phyloP scores from a whole-genome alignment of 768 basidiomycete genomes.

The Hortiboletus flavorubellus region DNA sequence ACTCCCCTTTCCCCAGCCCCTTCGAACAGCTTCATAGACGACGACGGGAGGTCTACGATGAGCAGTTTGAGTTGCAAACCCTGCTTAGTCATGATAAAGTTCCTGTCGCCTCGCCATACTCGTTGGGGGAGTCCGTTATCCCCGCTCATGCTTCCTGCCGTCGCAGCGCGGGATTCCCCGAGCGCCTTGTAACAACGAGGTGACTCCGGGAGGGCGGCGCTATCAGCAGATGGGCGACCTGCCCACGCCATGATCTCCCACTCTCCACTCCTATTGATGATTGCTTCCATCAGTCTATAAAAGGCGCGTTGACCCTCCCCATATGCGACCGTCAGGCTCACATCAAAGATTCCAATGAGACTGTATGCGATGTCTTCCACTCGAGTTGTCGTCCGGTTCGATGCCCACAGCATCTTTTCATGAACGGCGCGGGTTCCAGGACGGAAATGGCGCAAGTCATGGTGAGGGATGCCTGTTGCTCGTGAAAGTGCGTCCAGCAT shows the following conservation, averaged over 20 bases:
- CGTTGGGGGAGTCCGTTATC: background rate
- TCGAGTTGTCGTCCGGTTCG: conserved; percentile 32
- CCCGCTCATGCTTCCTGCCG: background rate
- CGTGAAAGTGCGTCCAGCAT: conserved; percentile 25
- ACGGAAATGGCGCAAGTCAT: conserved; percentile 23
- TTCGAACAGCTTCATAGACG: conserved; percentile 17
- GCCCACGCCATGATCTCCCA: conserved; percentile 35
- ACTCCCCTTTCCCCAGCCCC: background rate
- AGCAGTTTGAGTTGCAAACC: conserved; percentile 29
- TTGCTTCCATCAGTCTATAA: conserved; percentile 29
- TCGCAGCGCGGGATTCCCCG: background rate
- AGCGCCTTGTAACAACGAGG: conserved; percentile 29
- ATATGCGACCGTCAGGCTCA: conserved; percentile 33
- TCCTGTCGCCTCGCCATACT: conserved; percentile 26
- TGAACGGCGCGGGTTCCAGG: conserved; percentile 26
- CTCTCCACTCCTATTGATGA: conserved; percentile 26
- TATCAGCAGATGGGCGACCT: conserved; percentile 25
- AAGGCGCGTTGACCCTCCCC: conserved; percentile 34
- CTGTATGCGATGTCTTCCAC: conserved; percentile 33
- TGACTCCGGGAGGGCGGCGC: conserved; percentile 30
- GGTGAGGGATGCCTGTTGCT: conserved; percentile 25
- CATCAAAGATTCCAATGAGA: conserved; percentile 34
- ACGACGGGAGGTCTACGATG: conserved; percentile 20
- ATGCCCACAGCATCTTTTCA: conserved; percentile 34
- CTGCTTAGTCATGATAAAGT: conserved; percentile 33